Percentiles rank a stretch among this genome's conserved stretches.
These are phyloP conservation scores for Erodium texanum DNA, from an alignment of 441 rosid species.

Conservation along the genomic window DNA sequence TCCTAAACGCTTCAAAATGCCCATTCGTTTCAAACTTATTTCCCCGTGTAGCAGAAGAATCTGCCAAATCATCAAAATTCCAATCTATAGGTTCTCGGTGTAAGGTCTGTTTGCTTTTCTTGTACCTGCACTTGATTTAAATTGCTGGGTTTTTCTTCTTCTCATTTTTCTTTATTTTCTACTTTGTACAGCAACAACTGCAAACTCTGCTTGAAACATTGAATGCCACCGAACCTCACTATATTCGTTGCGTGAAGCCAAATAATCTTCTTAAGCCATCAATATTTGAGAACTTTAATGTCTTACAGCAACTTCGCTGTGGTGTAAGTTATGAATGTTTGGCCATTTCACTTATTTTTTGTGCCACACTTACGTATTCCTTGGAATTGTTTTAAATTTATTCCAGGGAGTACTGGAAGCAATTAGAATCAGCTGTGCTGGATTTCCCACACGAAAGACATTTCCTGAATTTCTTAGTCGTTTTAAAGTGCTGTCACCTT, in stretches of 20 bases:
- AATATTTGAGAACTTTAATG: slow-evolving; percentile 70
- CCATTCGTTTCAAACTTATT: slow-evolving; percentile 75
- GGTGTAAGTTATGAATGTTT: slow-evolving; percentile 58
- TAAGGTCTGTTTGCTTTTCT: slow-evolving; percentile 53
- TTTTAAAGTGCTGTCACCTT: slow-evolving; percentile 62
- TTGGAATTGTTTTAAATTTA: slow-evolving; percentile 12
- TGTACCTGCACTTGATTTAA: slow-evolving; percentile 1
- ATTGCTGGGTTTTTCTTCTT: slow-evolving; percentile 17
- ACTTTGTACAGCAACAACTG: slow-evolving; percentile 80
- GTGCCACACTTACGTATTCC: slow-evolving; percentile 10
- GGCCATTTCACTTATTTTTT: slow-evolving; percentile 19
- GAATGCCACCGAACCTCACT: slow-evolving; percentile 87
- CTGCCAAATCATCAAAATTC: slow-evolving; percentile 82
- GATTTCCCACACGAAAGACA: slow-evolving; percentile 81
- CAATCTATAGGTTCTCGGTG: slow-evolving; percentile 89
- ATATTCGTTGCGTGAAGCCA: slow-evolving; percentile 91
- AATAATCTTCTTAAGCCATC: slow-evolving; percentile 83
- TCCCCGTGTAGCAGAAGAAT: slow-evolving; percentile 74
- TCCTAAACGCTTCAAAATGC: slow-evolving; percentile 64
- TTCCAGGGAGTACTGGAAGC: slow-evolving; percentile 97
- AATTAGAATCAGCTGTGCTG: slow-evolving; percentile 97
- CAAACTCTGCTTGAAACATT: slow-evolving; percentile 86
- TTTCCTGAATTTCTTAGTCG: slow-evolving; percentile 67
- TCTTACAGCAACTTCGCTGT: slow-evolving; percentile 85
- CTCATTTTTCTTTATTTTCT: not conserved